Conservation (phyloP, 305 asterid genomes). For the Rubia peregrina region DNA sequence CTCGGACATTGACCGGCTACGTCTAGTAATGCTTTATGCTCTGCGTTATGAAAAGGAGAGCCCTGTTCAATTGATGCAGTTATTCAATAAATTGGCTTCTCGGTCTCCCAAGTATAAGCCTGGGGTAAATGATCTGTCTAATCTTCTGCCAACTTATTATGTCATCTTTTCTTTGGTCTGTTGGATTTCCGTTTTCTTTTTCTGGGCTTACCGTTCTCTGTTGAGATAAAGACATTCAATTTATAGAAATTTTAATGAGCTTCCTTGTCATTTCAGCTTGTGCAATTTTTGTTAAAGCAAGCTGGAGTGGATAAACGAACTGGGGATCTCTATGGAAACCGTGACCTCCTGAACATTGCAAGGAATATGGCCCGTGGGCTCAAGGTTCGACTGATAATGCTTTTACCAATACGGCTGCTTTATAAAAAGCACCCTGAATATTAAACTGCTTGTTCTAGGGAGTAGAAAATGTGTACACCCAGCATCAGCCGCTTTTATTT, state of each 20-base stretch:
- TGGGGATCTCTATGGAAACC: slow-evolving; percentile 93
- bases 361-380: slow-evolving; percentile 98
- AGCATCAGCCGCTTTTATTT: slow-evolving; percentile 90
- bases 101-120: slow-evolving; percentile 93
- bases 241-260: slow-evolving; percentile 6
- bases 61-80: slow-evolving; percentile 96
- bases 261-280: slow-evolving; percentile 57
- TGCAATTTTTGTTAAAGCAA: slow-evolving; percentile 90
- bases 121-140: slow-evolving; percentile 50
- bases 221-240: background rate
- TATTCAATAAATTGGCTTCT: slow-evolving; percentile 90
- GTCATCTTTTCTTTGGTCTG: background rate
- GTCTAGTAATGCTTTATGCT: slow-evolving; percentile 93
- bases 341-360: slow-evolving; percentile 85
- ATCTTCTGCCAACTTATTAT: background rate
- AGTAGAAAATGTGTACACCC: slow-evolving; percentile 97
- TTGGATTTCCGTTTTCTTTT: background rate
- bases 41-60: slow-evolving; percentile 97
- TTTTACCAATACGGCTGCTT: slow-evolving; percentile 3
- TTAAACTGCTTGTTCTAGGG: slow-evolving; percentile 42
- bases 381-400: slow-evolving; percentile 41
- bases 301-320: slow-evolving; percentile 95
- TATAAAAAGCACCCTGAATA: slow-evolving; percentile 14
- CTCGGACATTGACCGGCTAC: slow-evolving; percentile 87
- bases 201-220: background rate